These are phyloP conservation scores for Rhodocollybia butyracea DNA, from an alignment of 768 basidiomycete genomes.

Conservation along the genomic window DNA sequence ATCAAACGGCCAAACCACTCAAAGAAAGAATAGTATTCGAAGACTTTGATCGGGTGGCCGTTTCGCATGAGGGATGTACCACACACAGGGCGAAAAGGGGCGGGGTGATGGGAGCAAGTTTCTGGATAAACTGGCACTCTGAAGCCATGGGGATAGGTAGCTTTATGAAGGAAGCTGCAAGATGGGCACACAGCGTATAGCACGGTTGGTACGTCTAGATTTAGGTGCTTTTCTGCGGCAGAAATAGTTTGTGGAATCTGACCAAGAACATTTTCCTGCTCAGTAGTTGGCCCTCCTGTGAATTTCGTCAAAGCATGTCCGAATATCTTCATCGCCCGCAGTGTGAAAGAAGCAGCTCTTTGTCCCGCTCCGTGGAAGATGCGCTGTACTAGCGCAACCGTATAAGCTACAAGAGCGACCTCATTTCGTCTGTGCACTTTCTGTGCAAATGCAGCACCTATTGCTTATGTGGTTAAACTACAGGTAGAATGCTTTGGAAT, in stretches of 20 bases:
- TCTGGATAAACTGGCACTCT: neutral
- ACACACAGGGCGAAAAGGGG: neutral
- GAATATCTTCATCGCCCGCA: conserved; percentile 1
- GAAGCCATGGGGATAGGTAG: neutral
- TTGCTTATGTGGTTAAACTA: neutral
- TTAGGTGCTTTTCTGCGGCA: neutral
- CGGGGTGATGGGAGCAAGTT: neutral
- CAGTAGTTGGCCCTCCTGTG: neutral
- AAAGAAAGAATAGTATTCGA: conserved; percentile 7
- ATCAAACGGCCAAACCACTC: conserved; percentile 7
- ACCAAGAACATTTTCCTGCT: neutral
- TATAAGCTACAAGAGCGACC: neutral
- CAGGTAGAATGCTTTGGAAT: neutral
- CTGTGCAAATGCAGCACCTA: neutral
- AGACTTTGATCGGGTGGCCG: conserved; percentile 2
- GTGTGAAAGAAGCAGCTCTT: neutral
- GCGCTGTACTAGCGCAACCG: neutral
- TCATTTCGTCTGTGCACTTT: neutral
- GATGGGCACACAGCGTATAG: conserved; percentile 4
- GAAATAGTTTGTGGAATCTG: neutral
- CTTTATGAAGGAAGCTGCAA: neutral
- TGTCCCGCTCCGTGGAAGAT: neutral
- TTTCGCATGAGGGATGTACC: neutral
- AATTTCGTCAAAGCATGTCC: neutral
- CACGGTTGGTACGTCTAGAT: neutral